Evolutionary conservation across 768 basidiomycete genomes (phyloP), one percentile per base, ranked within the genome.

Genomic region (Pulveroboletus sp.): DNA sequence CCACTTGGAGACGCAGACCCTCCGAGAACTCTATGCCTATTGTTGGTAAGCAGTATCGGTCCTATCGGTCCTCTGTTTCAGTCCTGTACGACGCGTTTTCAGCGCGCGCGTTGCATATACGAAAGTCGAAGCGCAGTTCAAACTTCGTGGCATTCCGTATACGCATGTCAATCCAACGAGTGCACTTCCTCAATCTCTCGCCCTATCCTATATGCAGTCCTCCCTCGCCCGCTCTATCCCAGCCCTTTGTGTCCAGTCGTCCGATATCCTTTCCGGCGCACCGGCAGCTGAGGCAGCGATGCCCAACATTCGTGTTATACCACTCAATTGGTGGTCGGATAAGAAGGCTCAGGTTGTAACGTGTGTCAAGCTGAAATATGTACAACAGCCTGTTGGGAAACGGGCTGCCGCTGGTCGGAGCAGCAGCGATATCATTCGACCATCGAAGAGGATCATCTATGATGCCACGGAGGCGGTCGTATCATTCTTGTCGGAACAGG

Each of bases 41-140:
- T 93, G 89, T 71, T 89, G 90, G 92, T 92, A 55, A 57, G 73
- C 61, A 5, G 18, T n/a, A n/a, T 40, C 8, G 27, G 2, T 40
- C 24, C 15, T 5, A 3, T 9, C 3, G 12, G 10, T 6, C 14
- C 8, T n/a, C 26, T 21, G 30, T 54, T 31, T 38, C 18, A 27
- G 44, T 21, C 33, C 14, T 28, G 12, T 39, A 32, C 11, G 33
- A 35, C 21, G 15, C 24, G 12, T 43, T 14, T 33, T 6, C 52
- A 94, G 91, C 60, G 93, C 92, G 10, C 86, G 92, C 15, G 89
- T 93, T 15, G 86, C 92, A n/a, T 89, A 89, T 61, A 86, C 82
- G 56, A 89, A 85, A 59, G 83, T 97, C 47, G 92, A 96, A 68
- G 76, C 80, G 39, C 93, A 95, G 64, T 80, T 96, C 66, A 91